Evolutionary conservation across 2,329 filamentous ascomycete species (phyloP).

Genomic region (Fusarium nygamai): DNA sequence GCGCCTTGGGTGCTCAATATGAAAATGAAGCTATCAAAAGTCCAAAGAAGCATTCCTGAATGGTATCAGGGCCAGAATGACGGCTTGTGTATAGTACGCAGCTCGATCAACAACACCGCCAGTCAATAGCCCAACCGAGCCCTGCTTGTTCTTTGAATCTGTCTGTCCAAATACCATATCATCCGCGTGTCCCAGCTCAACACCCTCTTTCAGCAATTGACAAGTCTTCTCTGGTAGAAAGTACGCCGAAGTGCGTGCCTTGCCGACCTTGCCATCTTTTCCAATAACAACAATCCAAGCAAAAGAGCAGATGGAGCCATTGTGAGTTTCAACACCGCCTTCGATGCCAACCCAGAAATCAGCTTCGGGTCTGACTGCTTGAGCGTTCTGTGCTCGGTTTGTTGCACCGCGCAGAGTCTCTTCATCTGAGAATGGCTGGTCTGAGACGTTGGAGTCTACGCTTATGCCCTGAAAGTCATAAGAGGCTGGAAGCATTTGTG

Average conservation of each 20-base stretch:
- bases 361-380: constrained; percentile 43
- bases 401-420: constrained; percentile 52
- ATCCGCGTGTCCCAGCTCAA: constrained; percentile 53
- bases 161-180: constrained; percentile 50
- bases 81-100: constrained; percentile 52
- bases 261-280: constrained; percentile 45
- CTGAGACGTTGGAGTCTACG: constrained; percentile 52
- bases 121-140: constrained; percentile 54
- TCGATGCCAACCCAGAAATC: constrained; percentile 56
- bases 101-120: constrained; percentile 49
- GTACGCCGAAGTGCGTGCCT: constrained; percentile 51
- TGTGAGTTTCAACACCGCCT: constrained; percentile 50
- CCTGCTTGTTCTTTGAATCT: constrained; percentile 52
- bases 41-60: constrained; percentile 50
- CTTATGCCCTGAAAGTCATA: constrained; percentile 44
- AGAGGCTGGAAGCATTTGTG: constrained; percentile 47
- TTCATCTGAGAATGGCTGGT: constrained; percentile 52
- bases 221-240: constrained; percentile 52
- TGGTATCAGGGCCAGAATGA: constrained; percentile 54
- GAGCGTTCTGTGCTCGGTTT: constrained; percentile 50
- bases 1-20: background rate
- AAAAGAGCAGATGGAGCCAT: constrained; percentile 48
- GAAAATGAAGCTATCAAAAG: constrained; percentile 34
- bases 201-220: constrained; percentile 47
- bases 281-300: constrained; percentile 53